Conservation (phyloP, 257 asterid species). For the Solanum dulcamara region DNA sequence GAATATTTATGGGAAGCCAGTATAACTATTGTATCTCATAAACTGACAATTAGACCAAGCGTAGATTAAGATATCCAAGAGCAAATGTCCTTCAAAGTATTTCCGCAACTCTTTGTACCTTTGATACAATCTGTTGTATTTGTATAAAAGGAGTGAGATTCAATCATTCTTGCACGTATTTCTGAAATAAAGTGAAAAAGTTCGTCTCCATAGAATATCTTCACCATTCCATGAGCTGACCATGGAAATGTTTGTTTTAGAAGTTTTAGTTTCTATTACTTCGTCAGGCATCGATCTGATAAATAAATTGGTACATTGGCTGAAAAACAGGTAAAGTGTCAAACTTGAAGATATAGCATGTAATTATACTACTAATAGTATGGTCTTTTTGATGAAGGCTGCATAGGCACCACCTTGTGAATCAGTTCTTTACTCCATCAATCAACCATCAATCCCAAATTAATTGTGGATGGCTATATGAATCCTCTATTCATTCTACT, state of each 20-base stretch:
- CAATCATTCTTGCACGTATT: neutral
- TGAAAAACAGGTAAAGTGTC: neutral
- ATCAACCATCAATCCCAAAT: neutral
- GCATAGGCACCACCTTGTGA: neutral
- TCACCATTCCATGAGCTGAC: neutral
- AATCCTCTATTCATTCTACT: neutral
- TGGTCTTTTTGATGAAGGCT: neutral
- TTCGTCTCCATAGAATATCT: neutral
- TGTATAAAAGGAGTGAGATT: neutral
- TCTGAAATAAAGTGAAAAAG: neutral
- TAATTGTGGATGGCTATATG: neutral
- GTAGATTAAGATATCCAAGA: neutral
- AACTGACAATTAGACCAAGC: neutral
- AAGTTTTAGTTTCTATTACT: neutral
- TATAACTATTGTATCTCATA: neutral
- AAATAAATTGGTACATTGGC: neutral
- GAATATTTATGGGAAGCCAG: neutral
- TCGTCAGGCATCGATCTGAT: neutral
- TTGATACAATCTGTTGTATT: neutral
- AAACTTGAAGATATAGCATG: neutral
- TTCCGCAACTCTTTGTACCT: neutral
- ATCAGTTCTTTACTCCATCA: neutral
- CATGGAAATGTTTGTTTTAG: neutral
- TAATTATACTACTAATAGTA: neutral
- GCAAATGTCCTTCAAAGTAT: neutral